These are phyloP conservation scores for Agaricus sinodeliciosus DNA, from an alignment of 768 basidiomycete species.

Conservation along the genomic window DNA sequence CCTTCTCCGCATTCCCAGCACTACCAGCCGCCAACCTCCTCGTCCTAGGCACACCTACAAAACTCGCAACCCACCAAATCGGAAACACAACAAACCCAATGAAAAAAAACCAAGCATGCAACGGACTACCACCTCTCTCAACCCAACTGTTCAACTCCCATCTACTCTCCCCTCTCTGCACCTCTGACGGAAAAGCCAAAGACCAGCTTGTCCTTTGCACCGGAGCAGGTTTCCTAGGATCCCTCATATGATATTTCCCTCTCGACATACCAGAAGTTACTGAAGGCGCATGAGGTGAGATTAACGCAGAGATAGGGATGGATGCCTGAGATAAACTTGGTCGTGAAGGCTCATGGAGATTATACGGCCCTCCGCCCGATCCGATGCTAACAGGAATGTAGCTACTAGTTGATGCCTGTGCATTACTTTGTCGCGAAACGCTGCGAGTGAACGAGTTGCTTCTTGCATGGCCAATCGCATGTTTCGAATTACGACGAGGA, in stretches of 20 bases:
- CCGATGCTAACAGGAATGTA: not conserved
- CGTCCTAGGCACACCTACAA: slow-evolving; percentile 50
- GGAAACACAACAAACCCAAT: slow-evolving; percentile 61
- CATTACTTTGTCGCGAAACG: slow-evolving; percentile 5
- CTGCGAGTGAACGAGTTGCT: slow-evolving; percentile 17
- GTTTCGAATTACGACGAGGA: slow-evolving; percentile 12
- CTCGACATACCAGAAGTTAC: slow-evolving; percentile 39
- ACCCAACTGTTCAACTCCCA: slow-evolving; percentile 31
- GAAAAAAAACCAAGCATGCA: slow-evolving; percentile 77
- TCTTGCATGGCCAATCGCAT: slow-evolving; percentile 18
- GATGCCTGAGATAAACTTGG: slow-evolving; percentile 63
- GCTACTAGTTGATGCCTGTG: not conserved
- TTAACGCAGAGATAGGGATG: slow-evolving; percentile 73
- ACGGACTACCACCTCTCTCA: slow-evolving; percentile 47
- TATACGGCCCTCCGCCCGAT: not conserved
- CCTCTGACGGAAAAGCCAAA: slow-evolving; percentile 36
- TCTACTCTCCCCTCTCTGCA: slow-evolving; percentile 22
- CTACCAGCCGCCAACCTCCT: slow-evolving; percentile 50
- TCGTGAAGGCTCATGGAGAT: slow-evolving; percentile 27
- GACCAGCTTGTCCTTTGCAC: slow-evolving; percentile 57
- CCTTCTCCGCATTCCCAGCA: slow-evolving; percentile 43
- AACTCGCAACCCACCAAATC: slow-evolving; percentile 58
- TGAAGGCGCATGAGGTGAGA: slow-evolving; percentile 76
- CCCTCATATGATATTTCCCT: slow-evolving; percentile 64
- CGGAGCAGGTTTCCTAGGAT: slow-evolving; percentile 61